These are phyloP conservation scores for Blepharisma japonicum DNA, from an alignment of 73 alveolate genomes.

Conservation along the genomic window DNA sequence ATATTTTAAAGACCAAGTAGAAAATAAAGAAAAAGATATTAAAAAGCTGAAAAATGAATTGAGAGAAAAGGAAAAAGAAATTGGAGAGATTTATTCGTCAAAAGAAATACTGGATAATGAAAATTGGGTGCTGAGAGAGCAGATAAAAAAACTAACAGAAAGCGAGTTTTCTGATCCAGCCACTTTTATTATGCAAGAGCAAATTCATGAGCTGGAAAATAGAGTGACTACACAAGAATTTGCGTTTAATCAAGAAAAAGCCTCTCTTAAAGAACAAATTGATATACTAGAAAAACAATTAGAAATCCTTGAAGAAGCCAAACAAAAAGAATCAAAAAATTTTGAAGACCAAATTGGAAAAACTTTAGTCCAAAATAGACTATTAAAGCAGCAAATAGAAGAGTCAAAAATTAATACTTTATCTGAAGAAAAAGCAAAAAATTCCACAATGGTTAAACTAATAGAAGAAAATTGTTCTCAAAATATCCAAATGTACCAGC, in stretches of 20 bases:
- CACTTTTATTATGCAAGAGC: not conserved
- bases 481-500: not conserved
- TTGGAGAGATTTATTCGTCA: not conserved
- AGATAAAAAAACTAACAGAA: not conserved
- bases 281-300: not conserved
- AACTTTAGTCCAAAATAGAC: not conserved
- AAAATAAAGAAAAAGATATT: not conserved
- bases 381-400: not conserved
- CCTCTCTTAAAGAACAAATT: not conserved
- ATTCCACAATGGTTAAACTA: not conserved
- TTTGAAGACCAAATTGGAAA: not conserved
- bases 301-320: not conserved
- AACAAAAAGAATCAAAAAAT: not conserved
- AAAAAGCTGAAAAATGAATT: not conserved
- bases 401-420: not conserved
- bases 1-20: not conserved
- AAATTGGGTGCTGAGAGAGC: not conserved
- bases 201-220: not conserved
- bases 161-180: not conserved
- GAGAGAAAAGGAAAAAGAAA: not conserved
- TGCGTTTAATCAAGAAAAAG: not conserved
- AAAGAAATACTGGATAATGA: not conserved
- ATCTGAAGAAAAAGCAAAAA: not conserved
- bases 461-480: constrained; percentile 1
- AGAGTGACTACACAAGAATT: not conserved